Evolutionary conservation across 306 rosid genomes (phyloP).

Genomic region (Gillenia trifoliata): DNA sequence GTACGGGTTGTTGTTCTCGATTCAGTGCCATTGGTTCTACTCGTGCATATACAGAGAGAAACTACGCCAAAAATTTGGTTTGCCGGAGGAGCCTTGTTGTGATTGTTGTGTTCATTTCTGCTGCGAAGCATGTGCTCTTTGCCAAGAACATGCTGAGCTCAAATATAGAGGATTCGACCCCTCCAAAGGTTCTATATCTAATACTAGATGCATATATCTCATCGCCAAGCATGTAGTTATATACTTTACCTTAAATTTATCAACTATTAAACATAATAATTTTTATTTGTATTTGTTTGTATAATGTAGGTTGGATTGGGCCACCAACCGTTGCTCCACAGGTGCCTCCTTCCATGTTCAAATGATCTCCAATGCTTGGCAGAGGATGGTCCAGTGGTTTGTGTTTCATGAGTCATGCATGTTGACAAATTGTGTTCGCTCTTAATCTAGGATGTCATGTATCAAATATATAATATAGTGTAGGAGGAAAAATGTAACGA

Average conservation of each 20-base stretch:
- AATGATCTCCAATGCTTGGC: constrained; percentile 4
- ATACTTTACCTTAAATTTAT: neutral
- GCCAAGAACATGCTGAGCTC: constrained; percentile 27
- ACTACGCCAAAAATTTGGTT: neutral
- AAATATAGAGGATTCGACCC: constrained; percentile 16
- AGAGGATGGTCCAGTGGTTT: neutral
- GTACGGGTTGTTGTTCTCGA: neutral
- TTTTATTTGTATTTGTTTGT: neutral
- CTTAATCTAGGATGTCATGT: neutral
- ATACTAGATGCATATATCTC: neutral
- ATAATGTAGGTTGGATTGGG: constrained; percentile 7
- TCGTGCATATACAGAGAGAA: constrained; percentile 12
- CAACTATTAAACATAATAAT: neutral
- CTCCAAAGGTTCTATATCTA: constrained; percentile 3
- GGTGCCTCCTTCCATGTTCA: constrained; percentile 16
- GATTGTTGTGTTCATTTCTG: constrained; percentile 21
- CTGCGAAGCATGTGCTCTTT: constrained; percentile 17
- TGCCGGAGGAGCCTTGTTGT: constrained; percentile 5
- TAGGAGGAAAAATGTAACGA: too few species aligned
- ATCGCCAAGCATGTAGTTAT: neutral
- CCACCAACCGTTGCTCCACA: constrained; percentile 1
- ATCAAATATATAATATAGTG: too few species aligned
- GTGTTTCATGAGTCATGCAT: neutral
- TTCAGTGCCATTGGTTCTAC: constrained; percentile 15
- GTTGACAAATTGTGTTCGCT: neutral